Evolutionary conservation across 2,329 filamentous ascomycete species (phyloP), one percentile per base, ranked within the genome.

Genomic region (Botrytis squamosa): DNA sequence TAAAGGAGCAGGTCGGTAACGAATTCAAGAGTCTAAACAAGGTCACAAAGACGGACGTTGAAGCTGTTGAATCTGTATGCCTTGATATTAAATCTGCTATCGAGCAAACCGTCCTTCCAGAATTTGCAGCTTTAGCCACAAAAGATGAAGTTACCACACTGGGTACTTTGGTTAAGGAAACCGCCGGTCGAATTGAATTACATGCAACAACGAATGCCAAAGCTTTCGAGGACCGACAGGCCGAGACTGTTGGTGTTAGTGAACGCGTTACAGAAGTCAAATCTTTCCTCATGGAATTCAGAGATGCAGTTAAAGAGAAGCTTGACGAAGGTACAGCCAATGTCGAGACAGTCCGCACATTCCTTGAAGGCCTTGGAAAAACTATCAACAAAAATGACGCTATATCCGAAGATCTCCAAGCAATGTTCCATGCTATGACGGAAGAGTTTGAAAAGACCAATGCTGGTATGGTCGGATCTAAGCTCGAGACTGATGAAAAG

Each of bases 401-500:
- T 59, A 82, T 90, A 36, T 84, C 86, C 42, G 86, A 88, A n/a
- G 91, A 90, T 75, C 84, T 95, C 71, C 91, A 91, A 78, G 91
- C 92, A 72, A 87, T 95, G 81, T 89, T 90, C 59, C 91, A 93
- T 72, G 89, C 90, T 3, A 90, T 98, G 83, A 94, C 92, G 81
- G 85, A 88, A 1, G 95, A 98, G 80, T 97, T 98, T 75, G 94
- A 98, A 79, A 92, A 95, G 76, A 91, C 93, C 18, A 92, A 93
- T 77, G 90, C 91, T 25, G 90, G 92, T n/a, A 87, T 96, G 38
- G 91, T 93, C 73, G 92, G 92, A 10, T 88, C 91, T 70, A 96
- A 95, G 83, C 86, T 93, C n/a, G 93, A 97, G 75, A 88, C 91
- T 4, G 93, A 97, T 75, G 92, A 94, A 79, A 94, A 94, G 81